Percentiles rank a stretch among this genome's conserved stretches.
Conservation (phyloP, 2,329 filamentous ascomycete species). For the Exophiala sideris region DNA sequence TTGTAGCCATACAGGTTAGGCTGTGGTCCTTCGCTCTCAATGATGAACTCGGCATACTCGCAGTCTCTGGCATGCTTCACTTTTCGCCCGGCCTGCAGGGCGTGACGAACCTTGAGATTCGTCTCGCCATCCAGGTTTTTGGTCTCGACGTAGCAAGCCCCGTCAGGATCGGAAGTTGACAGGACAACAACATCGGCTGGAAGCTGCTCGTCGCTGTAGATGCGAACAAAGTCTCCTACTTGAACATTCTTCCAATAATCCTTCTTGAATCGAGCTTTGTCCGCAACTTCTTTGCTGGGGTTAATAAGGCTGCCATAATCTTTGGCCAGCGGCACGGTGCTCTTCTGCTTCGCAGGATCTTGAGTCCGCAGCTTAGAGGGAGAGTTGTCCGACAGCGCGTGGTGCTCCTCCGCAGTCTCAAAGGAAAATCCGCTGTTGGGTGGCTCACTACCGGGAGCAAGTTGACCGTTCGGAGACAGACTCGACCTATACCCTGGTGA, state of each 20-base stretch:
- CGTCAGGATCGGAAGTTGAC: conserved; percentile 88
- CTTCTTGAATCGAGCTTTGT: conserved; percentile 80
- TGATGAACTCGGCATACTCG: conserved; percentile 78
- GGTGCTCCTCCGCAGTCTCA: conserved; percentile 27
- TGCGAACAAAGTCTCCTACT: conserved; percentile 91
- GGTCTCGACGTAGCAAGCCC: conserved; percentile 94
- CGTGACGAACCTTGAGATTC: conserved; percentile 91
- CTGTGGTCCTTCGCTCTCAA: conserved; percentile 89
- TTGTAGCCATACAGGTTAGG: conserved; percentile 95
- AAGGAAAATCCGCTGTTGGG: conserved; percentile 30
- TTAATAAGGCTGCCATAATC: conserved; percentile 72
- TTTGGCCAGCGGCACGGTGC: conserved; percentile 39
- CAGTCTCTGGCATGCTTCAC: conserved; percentile 90
- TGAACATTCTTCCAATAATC: conserved; percentile 94
- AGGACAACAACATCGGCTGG: conserved; percentile 91
- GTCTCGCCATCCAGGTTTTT: conserved; percentile 98
- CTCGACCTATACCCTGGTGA: conserved; percentile 51
- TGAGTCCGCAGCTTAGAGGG: conserved; percentile 18
- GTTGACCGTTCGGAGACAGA: conserved; percentile 12
- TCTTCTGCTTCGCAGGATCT: conserved; percentile 21
- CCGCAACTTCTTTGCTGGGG: conserved; percentile 59
- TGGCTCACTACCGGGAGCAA: conserved; percentile 19
- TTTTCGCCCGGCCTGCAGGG: conserved; percentile 76
- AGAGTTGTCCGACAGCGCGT: conserved; percentile 14
- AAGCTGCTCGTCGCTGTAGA: conserved; percentile 94